Evolutionary conservation across 129 eudicot genomes (phyloP).

Genomic region (carrot (Daucus carota)): DNA sequence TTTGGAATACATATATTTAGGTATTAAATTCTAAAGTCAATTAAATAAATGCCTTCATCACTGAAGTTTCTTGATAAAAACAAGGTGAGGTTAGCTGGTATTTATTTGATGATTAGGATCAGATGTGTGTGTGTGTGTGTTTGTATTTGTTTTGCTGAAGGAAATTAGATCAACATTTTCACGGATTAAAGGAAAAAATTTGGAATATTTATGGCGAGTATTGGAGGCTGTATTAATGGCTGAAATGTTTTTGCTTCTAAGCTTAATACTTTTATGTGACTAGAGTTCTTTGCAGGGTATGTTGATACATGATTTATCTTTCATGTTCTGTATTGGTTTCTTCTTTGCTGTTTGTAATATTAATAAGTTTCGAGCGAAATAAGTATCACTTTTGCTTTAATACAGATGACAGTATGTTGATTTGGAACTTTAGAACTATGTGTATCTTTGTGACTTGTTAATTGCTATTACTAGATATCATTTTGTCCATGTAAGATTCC

Average conservation of each 20-base stretch:
- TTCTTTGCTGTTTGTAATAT: neutral
- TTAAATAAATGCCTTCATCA: neutral
- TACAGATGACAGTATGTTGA: neutral
- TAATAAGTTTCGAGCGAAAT: neutral
- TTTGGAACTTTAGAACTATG: neutral
- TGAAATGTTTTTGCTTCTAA: neutral
- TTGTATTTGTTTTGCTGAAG: neutral
- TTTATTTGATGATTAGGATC: neutral
- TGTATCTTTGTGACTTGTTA: neutral
- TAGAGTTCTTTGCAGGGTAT: neutral
- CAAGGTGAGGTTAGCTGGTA: neutral
- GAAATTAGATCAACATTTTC: neutral
- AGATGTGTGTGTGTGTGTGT: neutral
- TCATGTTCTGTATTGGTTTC: neutral
- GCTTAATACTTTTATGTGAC: neutral
- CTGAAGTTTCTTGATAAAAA: neutral
- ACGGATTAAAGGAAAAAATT: neutral
- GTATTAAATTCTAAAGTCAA: neutral
- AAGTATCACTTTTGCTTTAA: no score
- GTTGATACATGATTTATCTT: neutral
- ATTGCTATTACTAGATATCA: neutral
- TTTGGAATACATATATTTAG: neutral
- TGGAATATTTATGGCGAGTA: neutral
- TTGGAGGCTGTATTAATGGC: neutral
- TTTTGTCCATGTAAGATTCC: neutral